Conservation (phyloP, 306 rosid genomes). For the Castanea crenata region DNA sequence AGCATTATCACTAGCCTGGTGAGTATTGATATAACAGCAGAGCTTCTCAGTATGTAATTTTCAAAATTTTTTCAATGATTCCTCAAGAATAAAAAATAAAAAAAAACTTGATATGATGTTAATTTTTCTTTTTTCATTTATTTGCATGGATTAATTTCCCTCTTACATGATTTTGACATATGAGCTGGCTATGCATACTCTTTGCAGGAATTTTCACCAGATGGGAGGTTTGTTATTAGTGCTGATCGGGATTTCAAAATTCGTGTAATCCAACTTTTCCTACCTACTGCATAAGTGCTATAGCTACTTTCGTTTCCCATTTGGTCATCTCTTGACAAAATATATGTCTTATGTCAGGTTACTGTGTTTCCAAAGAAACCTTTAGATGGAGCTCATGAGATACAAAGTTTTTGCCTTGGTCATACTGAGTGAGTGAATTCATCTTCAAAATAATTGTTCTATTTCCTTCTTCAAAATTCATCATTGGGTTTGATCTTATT, state of each 20-base stretch:
- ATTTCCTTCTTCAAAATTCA: neutral
- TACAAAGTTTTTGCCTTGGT: slow-evolving; percentile 89
- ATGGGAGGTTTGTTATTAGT: slow-evolving; percentile 66
- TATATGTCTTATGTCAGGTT: slow-evolving; percentile 45
- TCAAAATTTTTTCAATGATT: neutral
- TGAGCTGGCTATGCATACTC: neutral
- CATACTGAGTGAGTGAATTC: slow-evolving; percentile 77
- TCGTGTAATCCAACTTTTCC: slow-evolving; percentile 51
- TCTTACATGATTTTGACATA: slow-evolving; percentile 12
- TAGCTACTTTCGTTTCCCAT: neutral
- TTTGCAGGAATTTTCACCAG: slow-evolving; percentile 79
- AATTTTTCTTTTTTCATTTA: neutral
- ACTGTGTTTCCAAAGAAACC: slow-evolving; percentile 69
- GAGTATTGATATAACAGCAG: slow-evolving; percentile 14
- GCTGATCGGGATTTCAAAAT: slow-evolving; percentile 95
- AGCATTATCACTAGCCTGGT: slow-evolving; percentile 94
- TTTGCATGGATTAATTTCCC: neutral
- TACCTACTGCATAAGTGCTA: neutral
- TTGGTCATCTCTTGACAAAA: neutral
- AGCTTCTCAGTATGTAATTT: neutral
- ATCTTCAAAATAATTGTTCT: neutral
- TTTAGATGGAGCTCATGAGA: slow-evolving; percentile 76
- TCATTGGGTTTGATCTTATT: slow-evolving; percentile 8
- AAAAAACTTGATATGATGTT: neutral
- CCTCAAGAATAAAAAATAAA: neutral